Conservation (phyloP, 2,329 filamentous ascomycete genomes). For the Zasmidium angulare region DNA sequence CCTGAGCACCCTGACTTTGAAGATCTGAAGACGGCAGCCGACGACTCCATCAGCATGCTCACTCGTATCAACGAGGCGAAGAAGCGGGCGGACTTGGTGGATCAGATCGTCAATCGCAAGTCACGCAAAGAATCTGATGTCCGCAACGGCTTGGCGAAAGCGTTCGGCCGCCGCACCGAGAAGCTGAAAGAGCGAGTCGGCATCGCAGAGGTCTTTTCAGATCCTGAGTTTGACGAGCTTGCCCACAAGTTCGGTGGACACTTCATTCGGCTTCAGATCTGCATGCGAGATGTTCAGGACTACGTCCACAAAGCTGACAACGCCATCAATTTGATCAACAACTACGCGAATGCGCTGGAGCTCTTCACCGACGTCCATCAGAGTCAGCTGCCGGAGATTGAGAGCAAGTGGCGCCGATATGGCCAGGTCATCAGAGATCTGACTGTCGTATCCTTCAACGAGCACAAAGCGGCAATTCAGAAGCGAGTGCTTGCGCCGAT, state of each 20-base stretch:
- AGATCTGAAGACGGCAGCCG: conserved; percentile 68
- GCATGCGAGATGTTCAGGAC: conserved; percentile 88
- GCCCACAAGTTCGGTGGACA: conserved; percentile 89
- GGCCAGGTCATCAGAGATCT: conserved; percentile 85
- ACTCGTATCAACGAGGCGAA: conserved; percentile 87
- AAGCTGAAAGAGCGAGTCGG: conserved; percentile 74
- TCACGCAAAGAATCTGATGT: conserved; percentile 89
- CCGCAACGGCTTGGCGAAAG: conserved; percentile 78
- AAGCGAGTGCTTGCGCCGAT: conserved; percentile 85
- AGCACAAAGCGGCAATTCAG: conserved; percentile 72
- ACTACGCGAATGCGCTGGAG: conserved; percentile 79
- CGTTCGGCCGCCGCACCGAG: conserved; percentile 84
- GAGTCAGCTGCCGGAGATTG: conserved; percentile 76
- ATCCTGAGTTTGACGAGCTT: conserved; percentile 75
- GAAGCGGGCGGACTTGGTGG: conserved; percentile 89
- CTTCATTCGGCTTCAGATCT: conserved; percentile 87
- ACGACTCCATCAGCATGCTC: conserved; percentile 64
- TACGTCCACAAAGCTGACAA: conserved; percentile 79
- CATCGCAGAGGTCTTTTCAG: conserved; percentile 67
- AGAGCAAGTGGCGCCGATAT: conserved; percentile 92
- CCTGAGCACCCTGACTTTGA: conserved; percentile 77
- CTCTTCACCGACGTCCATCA: conserved; percentile 70
- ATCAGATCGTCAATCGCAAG: conserved; percentile 74
- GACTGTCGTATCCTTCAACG: conserved; percentile 75
- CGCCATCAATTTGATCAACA: conserved; percentile 79